A percentile compares a stretch with the other conserved stretches of the same genome.
Conservation (phyloP, 2,329 filamentous ascomycete genomes). For the Tolypocladium guangdongense region DNA sequence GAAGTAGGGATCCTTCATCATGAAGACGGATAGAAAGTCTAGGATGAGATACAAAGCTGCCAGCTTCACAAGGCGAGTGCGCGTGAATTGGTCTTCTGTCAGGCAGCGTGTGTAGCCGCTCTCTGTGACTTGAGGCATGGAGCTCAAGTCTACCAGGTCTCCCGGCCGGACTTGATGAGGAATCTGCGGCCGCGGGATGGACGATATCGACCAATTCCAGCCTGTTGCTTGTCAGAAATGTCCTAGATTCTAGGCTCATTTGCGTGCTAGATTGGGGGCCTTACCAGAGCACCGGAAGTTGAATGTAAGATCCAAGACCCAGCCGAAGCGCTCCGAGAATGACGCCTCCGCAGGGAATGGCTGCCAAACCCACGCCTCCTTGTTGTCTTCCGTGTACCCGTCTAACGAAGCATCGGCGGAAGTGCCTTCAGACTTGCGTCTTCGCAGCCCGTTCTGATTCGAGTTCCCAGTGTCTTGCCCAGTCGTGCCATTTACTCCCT, state of each 20-base stretch:
- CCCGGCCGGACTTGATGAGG: conserved; percentile 20
- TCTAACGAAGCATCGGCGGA: background rate
- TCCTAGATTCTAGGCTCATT: background rate
- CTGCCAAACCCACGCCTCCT: conserved; percentile 48
- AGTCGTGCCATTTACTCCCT: background rate
- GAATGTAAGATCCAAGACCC: conserved; percentile 43
- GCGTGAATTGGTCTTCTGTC: conserved; percentile 33
- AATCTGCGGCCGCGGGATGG: conserved; percentile 35
- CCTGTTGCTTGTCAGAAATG: conserved; percentile 20
- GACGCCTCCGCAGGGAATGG: conserved; percentile 39
- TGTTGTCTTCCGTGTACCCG: conserved; percentile 5
- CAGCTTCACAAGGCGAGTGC: conserved; percentile 32
- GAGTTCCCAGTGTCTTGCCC: background rate
- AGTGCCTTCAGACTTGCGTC: conserved; percentile 6
- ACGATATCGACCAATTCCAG: conserved; percentile 46
- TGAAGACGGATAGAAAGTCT: conserved; percentile 57
- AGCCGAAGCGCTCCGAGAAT: conserved; percentile 39
- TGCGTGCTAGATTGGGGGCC: conserved; percentile 5
- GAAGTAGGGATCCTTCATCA: conserved; percentile 74
- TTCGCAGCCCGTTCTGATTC: conserved; percentile 6
- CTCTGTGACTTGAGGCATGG: conserved; percentile 28
- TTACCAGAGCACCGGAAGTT: conserved; percentile 45
- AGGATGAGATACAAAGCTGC: conserved; percentile 52
- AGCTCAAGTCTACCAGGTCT: conserved; percentile 27
- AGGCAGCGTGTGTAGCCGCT: conserved; percentile 34